These are phyloP conservation scores for Heimioporus sp. DNA, from an alignment of 768 basidiomycete species.

Conservation along the genomic window DNA sequence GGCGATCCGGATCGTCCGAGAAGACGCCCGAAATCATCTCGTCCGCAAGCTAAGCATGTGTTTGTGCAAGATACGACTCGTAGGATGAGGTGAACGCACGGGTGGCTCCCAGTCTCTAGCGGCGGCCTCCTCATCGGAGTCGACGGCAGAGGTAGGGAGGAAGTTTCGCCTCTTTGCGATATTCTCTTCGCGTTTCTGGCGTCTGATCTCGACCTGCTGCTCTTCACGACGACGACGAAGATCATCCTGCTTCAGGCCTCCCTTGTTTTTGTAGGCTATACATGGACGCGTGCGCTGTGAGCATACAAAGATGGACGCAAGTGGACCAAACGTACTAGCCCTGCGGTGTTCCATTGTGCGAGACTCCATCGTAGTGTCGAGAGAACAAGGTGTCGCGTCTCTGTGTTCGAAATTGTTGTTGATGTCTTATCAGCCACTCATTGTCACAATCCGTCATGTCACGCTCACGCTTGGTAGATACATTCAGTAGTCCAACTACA, in stretches of 20 bases:
- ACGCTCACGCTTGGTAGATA: background rate
- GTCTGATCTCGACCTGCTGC: constrained; percentile 97
- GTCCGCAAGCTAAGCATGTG: constrained; percentile 60
- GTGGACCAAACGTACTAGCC: constrained; percentile 49
- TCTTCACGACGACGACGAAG: constrained; percentile 96
- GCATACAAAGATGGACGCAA: constrained; percentile 6
- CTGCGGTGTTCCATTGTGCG: constrained; percentile 75
- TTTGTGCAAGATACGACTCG: constrained; percentile 7
- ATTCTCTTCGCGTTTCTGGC: constrained; percentile 98
- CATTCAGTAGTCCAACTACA: background rate
- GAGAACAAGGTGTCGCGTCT: constrained; percentile 13
- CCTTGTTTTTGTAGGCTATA: constrained; percentile 88
- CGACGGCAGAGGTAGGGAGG: constrained; percentile 65
- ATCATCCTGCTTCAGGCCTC: constrained; percentile 86
- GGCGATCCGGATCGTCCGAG: constrained; percentile 86
- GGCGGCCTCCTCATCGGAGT: constrained; percentile 90
- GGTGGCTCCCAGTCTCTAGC: constrained; percentile 73
- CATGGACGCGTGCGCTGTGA: constrained; percentile 38
- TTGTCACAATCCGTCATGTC: constrained; percentile 23
- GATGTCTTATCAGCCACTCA: constrained; percentile 24
- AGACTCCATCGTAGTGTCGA: constrained; percentile 44
- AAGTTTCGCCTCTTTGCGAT: constrained; percentile 97
- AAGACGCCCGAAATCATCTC: constrained; percentile 95
- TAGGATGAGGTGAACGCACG: constrained; percentile 38
- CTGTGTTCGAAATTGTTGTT: constrained; percentile 11